These are phyloP conservation scores for Cercospora brassicicola DNA, from an alignment of 2,329 filamentous ascomycete species.

Conservation along the genomic window DNA sequence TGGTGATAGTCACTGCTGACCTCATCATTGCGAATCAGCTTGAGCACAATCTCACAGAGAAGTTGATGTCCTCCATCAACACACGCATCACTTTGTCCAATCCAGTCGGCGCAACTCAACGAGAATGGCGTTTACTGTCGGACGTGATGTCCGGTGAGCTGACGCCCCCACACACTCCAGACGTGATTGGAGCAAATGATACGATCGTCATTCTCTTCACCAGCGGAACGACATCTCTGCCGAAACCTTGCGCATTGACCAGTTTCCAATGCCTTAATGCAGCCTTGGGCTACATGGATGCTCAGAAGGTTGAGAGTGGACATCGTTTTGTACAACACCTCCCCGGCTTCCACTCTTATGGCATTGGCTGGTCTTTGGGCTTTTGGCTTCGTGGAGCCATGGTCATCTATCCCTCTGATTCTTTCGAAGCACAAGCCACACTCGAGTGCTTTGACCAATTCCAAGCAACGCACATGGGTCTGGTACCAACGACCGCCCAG, in stretches of 20 bases:
- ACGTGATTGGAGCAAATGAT: constrained; percentile 32
- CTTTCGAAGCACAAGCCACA: constrained; percentile 38
- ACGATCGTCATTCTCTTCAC: constrained; percentile 51
- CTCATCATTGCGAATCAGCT: constrained; percentile 33
- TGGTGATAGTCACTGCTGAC: constrained; percentile 33
- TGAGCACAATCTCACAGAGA: constrained; percentile 32
- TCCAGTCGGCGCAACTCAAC: constrained; percentile 23
- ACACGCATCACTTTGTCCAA: constrained; percentile 30
- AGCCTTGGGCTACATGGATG: constrained; percentile 35
- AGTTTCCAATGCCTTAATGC: constrained; percentile 42
- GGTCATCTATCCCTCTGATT: constrained; percentile 35
- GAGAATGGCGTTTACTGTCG: constrained; percentile 32
- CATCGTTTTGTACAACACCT: constrained; percentile 36
- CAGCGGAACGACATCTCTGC: constrained; percentile 52
- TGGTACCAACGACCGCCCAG: constrained; percentile 40
- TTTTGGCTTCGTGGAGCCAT: constrained; percentile 34
- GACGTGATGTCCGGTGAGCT: constrained; percentile 36
- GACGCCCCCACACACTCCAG: constrained; percentile 37
- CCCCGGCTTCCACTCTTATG: constrained; percentile 38
- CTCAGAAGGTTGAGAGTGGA: constrained; percentile 33
- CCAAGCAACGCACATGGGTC: constrained; percentile 37
- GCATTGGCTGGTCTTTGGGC: constrained; percentile 36
- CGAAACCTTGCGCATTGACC: constrained; percentile 51
- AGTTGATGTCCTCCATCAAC: constrained; percentile 30
- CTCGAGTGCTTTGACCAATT: constrained; percentile 39